Percentiles rank a stretch among this genome's conserved stretches.
Conservation (phyloP, 2,329 filamentous ascomycete genomes). For the Colletotrichum caudatum region DNA sequence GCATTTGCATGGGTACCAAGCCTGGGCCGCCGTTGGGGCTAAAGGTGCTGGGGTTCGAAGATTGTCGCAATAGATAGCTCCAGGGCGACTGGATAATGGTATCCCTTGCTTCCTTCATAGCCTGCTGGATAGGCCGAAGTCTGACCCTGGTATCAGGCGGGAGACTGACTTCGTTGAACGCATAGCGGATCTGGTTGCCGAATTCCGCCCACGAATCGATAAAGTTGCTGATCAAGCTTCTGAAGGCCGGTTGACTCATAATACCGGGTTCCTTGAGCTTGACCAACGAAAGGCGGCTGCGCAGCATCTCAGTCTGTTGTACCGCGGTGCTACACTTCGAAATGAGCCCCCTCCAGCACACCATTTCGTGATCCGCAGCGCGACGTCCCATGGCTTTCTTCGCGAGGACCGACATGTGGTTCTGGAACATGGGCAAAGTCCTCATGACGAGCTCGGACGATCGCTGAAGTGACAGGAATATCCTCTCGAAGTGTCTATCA, state of each 20-base stretch:
- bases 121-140: conserved; percentile 84
- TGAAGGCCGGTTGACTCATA: conserved; percentile 72
- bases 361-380: conserved; percentile 69
- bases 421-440: conserved; percentile 76
- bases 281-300: conserved; percentile 79
- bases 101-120: conserved; percentile 82
- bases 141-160: conserved; percentile 77
- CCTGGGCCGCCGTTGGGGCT: conserved; percentile 45
- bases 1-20: conserved; percentile 61
- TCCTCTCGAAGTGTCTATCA: conserved; percentile 83
- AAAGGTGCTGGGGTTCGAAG: conserved; percentile 36
- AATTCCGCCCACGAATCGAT: conserved; percentile 78
- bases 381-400: conserved; percentile 72
- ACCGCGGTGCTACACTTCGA: conserved; percentile 78
- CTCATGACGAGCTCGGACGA: conserved; percentile 80
- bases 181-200: conserved; percentile 69
- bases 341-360: conserved; percentile 78
- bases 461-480: conserved; percentile 80
- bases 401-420: conserved; percentile 73
- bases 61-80: conserved; percentile 58
- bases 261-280: conserved; percentile 87
- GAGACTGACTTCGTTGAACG: conserved; percentile 63
- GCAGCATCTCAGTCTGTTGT: conserved; percentile 79
- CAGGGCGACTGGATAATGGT: conserved; percentile 74
- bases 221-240: conserved; percentile 80